These are phyloP conservation scores for Ochetophila trinervis DNA, from an alignment of 306 rosid genomes.

Conservation along the genomic window DNA sequence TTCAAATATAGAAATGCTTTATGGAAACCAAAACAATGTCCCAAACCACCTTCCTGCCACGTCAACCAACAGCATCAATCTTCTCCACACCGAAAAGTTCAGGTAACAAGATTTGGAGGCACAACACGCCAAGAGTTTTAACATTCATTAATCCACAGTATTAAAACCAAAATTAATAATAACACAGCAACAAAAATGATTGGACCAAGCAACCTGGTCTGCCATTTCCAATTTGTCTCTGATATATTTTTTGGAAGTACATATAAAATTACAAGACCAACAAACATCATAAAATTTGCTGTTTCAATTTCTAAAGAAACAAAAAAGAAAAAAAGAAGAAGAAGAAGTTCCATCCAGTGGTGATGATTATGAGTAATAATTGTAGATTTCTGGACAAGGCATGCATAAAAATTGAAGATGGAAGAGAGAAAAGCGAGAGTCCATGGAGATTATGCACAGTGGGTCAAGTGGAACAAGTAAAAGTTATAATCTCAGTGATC, in stretches of 20 bases:
- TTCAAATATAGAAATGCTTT: constrained; percentile 41
- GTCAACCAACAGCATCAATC: constrained; percentile 28
- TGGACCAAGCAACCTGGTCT: not conserved
- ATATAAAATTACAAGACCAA: no score
- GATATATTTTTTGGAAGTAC: no score
- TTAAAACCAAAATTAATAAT: no score
- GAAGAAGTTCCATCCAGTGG: no score
- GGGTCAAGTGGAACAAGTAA: constrained; percentile 59
- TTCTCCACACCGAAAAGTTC: constrained; percentile 47
- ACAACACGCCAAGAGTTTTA: not conserved
- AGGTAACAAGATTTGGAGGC: constrained; percentile 27
- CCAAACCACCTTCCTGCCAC: constrained; percentile 22
- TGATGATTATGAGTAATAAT: not conserved
- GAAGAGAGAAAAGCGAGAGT: constrained; percentile 35
- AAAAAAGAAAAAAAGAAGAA: no score
- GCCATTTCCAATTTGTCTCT: not conserved
- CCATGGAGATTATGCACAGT: constrained; percentile 62
- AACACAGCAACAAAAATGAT: not conserved
- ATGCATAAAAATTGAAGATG: constrained; percentile 47
- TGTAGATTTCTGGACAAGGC: constrained; percentile 72
- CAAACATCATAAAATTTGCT: no score
- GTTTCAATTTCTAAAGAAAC: no score
- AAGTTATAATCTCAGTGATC: constrained; percentile 49
- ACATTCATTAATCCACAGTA: not conserved
- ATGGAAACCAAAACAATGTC: constrained; percentile 38